phyloP scores from a whole-genome alignment of 139 green algal genomes.

The Chlorella sp. region DNA sequence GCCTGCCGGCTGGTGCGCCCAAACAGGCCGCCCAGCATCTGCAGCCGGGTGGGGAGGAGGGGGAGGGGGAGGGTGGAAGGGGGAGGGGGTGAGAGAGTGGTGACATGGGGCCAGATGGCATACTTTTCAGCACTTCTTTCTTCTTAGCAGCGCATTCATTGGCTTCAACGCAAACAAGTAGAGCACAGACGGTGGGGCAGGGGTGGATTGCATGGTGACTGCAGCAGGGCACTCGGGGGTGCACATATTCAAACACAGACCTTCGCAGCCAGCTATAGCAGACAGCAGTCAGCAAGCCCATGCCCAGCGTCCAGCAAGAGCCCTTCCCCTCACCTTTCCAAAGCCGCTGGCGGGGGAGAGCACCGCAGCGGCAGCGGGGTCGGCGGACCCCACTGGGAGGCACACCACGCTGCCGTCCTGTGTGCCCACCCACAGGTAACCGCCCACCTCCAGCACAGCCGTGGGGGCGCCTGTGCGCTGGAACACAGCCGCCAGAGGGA shows the following conservation, averaged over 20 bases:
- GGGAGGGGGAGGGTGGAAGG: neutral
- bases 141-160: too few species aligned
- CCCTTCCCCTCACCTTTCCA: neutral
- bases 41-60: neutral
- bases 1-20: neutral
- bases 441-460: constrained; percentile 23
- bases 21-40: constrained; percentile 42
- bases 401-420: constrained; percentile 26
- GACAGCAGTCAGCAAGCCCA: neutral
- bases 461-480: neutral
- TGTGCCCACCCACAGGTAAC: constrained; percentile 26
- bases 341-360: neutral
- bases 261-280: neutral
- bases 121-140: too few species aligned
- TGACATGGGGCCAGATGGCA: too few species aligned
- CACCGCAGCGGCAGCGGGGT: neutral
- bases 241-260: too few species aligned
- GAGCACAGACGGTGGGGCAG: too few species aligned
- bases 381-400: constrained; percentile 2
- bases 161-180: too few species aligned
- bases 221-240: too few species aligned
- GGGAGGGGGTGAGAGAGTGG: neutral
- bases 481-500: constrained; percentile 16
- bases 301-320: neutral
- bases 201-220: too few species aligned